Evolutionary conservation across 768 basidiomycete species (phyloP), one percentile per base, ranked within the genome.

Genomic region (Termitomyces heimii): DNA sequence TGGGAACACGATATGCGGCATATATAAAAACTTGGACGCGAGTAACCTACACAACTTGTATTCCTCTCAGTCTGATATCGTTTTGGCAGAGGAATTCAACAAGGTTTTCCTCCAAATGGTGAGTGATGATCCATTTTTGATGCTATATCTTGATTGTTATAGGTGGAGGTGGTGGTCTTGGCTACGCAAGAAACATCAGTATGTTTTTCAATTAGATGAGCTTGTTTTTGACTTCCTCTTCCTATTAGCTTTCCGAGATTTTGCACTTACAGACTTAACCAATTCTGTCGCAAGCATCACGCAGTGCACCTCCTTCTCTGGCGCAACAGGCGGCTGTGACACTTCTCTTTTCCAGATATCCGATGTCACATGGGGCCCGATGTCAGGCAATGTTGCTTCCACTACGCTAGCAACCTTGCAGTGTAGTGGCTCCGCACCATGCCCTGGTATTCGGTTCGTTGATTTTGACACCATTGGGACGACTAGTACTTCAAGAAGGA

Each of bases 11-110:
- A 16, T 67, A 67, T 52, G 65, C 65, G 4, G 71, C 66, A 9
- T 72, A 73, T 51, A 64, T 72, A 53, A 73, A 73, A 60, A 71
- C 71, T 31, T 73, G 72, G 72, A 71, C 71, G 62, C 62, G 32
- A 64, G 66, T 50, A 48, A 52, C 40, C 29, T 16, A 47, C 13
- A 26, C n/a, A 40, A 26, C 26, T 37, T 39, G n/a, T 20, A 40
- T 40, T 20, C 3, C n/a, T 40, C 8, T 20, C n/a, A 40, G 10
- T 20, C n/a, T 40, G 39, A 40, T 9, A 9, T n/a, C 6, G 8
- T n/a, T 45, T 18, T 13, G 13, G 1, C 13, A 63, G 64, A 5
- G 68, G 70, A 16, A 60, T 70, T n/a, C 61, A 68, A 58, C 64
- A 70, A 48, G 63, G 64, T n/a, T 68, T 64, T 20, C 71, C 72